A percentile compares a stretch with the other conserved stretches of the same genome.
phyloP scores from a whole-genome alignment of 2,329 filamentous ascomycete species.

The Macrophomina tecta region DNA sequence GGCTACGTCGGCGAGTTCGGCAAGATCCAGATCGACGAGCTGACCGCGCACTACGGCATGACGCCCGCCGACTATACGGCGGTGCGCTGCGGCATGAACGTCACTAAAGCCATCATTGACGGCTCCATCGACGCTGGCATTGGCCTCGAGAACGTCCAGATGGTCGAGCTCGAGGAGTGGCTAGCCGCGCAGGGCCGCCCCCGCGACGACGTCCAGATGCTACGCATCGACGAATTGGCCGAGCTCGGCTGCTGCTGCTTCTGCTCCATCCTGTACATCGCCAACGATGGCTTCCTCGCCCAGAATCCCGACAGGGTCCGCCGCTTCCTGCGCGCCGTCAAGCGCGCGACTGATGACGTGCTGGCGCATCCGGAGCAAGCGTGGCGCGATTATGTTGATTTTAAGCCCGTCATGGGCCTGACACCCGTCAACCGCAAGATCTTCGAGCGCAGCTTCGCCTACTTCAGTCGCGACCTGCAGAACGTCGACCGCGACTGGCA shows the following conservation, averaged over 20 bases:
- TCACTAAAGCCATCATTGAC: slow-evolving; percentile 75
- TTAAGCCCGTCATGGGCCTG: slow-evolving; percentile 71
- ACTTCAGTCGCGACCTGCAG: slow-evolving; percentile 76
- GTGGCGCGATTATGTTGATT: slow-evolving; percentile 72
- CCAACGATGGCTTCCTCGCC: slow-evolving; percentile 73
- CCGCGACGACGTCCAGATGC: slow-evolving; percentile 75
- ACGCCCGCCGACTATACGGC: slow-evolving; percentile 74
- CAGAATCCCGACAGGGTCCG: slow-evolving; percentile 69
- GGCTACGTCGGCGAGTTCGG: slow-evolving; percentile 83
- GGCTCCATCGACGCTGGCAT: slow-evolving; percentile 77
- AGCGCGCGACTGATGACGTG: slow-evolving; percentile 75
- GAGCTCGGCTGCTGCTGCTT: slow-evolving; percentile 85
- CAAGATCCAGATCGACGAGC: slow-evolving; percentile 83
- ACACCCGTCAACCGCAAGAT: slow-evolving; percentile 76
- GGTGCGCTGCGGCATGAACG: slow-evolving; percentile 81
- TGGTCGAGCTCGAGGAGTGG: slow-evolving; percentile 83
- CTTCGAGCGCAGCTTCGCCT: slow-evolving; percentile 78
- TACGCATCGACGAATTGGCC: slow-evolving; percentile 80
- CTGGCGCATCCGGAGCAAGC: slow-evolving; percentile 67
- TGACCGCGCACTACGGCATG: slow-evolving; percentile 80
- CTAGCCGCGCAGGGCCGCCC: slow-evolving; percentile 67
- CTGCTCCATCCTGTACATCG: slow-evolving; percentile 81
- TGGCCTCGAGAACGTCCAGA: slow-evolving; percentile 81
- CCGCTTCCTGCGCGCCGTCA: slow-evolving; percentile 74
- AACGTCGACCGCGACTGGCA: slow-evolving; percentile 77